Percentiles rank a stretch among this genome's conserved stretches.
These are phyloP conservation scores for Mycocalia duriaeana DNA, from an alignment of 1,284 basidiomycete species.

Conservation along the genomic window DNA sequence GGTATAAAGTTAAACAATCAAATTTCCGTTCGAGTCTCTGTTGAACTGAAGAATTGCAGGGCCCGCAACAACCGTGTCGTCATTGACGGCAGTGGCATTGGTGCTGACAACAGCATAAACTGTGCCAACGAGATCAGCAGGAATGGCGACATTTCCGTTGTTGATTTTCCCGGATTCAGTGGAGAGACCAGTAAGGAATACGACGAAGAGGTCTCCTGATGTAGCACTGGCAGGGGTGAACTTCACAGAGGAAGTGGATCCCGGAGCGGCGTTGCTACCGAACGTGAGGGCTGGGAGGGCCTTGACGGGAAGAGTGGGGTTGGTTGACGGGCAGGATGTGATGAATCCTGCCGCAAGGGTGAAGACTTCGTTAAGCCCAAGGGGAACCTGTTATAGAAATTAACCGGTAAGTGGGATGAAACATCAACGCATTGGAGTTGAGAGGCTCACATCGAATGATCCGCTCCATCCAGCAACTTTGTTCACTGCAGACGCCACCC, in stretches of 20 bases:
- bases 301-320: slow-evolving; percentile 39
- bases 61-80: slow-evolving; percentile 38
- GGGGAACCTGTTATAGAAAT: too few relatives aligned
- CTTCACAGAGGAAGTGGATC: slow-evolving; percentile 9
- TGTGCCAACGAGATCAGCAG: slow-evolving; percentile 23
- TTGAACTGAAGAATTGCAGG: slow-evolving; percentile 31
- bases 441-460: slow-evolving; percentile 38
- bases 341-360: slow-evolving; percentile 41
- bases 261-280: slow-evolving; percentile 13
- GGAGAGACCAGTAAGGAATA: slow-evolving; percentile 31
- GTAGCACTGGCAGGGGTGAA: slow-evolving; percentile 5
- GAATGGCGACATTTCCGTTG: slow-evolving; percentile 21
- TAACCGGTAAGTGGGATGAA: too few relatives aligned
- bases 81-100: slow-evolving; percentile 22
- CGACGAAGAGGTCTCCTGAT: slow-evolving; percentile 19
- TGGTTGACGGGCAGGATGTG: slow-evolving; percentile 45
- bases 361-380: slow-evolving; percentile 41
- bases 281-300: slow-evolving; percentile 39
- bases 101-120: slow-evolving; percentile 30
- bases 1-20: too few relatives aligned
- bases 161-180: slow-evolving; percentile 22
- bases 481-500: slow-evolving; percentile 42
- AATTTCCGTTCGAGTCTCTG: neutral
- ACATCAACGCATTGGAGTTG: too few relatives aligned
- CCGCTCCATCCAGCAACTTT: slow-evolving; percentile 46